These are phyloP conservation scores for Xylaria sp. DNA, from an alignment of 2,329 filamentous ascomycete species.

Conservation along the genomic window DNA sequence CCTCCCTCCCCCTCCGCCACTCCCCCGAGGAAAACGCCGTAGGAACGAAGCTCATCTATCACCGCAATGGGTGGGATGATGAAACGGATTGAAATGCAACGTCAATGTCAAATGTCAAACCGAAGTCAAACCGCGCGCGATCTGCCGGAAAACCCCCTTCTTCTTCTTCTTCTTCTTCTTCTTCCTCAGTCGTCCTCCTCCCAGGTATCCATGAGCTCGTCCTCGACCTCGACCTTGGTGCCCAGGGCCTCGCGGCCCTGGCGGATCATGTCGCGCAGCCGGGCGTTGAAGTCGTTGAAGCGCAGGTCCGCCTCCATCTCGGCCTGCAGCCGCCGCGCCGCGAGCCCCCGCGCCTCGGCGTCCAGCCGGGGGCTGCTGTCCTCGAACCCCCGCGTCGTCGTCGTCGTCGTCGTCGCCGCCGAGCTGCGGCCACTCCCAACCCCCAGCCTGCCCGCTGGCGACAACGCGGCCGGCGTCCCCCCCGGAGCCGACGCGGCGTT, in stretches of 20 bases:
- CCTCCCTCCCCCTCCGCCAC: too few species aligned
- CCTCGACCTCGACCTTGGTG: conserved; percentile 67
- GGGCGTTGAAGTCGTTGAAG: conserved; percentile 77
- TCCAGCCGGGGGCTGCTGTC: conserved; percentile 55
- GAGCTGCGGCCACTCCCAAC: conserved; percentile 30
- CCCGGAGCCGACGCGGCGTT: conserved; percentile 50
- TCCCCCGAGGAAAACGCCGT: too few species aligned
- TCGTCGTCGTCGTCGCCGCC: too few species aligned
- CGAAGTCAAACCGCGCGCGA: too few species aligned
- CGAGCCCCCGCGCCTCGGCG: conserved; percentile 72
- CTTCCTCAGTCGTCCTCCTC: background rate
- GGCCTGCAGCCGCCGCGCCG: conserved; percentile 70
- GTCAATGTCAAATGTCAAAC: too few species aligned
- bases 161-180: too few species aligned
- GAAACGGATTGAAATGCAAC: too few species aligned
- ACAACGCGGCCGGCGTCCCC: conserved; percentile 42
- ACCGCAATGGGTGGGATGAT: too few species aligned
- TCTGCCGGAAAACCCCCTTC: too few species aligned
- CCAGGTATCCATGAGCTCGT: conserved; percentile 5
- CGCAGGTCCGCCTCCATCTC: conserved; percentile 79
- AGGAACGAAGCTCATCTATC: too few species aligned
- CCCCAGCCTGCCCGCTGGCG: conserved; percentile 16
- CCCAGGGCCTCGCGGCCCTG: conserved; percentile 87
- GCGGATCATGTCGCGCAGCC: conserved; percentile 82
- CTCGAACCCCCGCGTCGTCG: conserved; percentile 30